Conservation (phyloP, 306 rosid species). For the Canavalia ensiformis region DNA sequence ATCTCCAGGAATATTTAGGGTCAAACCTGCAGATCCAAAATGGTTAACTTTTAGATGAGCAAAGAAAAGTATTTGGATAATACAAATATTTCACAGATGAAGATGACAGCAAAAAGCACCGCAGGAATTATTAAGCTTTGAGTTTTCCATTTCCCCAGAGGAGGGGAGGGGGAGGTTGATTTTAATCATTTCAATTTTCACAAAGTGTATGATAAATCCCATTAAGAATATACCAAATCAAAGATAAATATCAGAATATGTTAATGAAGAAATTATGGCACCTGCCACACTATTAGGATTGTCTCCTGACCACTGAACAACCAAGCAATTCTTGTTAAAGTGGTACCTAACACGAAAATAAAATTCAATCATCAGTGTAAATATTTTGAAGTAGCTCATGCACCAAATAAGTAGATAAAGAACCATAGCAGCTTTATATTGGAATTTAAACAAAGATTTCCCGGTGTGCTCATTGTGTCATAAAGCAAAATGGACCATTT, state of each 20-base stretch:
- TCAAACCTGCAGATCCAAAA: constrained; percentile 78
- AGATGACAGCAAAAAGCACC: constrained; percentile 19
- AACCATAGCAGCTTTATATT: constrained; percentile 15
- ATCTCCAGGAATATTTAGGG: constrained; percentile 93
- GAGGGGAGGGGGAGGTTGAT: background rate
- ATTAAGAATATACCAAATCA: background rate
- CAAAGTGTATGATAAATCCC: constrained; percentile 9
- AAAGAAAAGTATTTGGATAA: background rate
- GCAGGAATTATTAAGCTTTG: background rate
- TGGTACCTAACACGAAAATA: constrained; percentile 59
- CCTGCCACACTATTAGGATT: constrained; percentile 99
- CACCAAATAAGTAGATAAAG: constrained; percentile 2
- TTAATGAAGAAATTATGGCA: constrained; percentile 48
- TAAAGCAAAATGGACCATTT: constrained; percentile 15
- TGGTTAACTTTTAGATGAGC: background rate
- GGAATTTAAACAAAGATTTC: constrained; percentile 4
- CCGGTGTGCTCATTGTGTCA: background rate
- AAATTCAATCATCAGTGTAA: constrained; percentile 30
- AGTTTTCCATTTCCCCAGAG: background rate
- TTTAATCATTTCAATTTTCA: constrained; percentile 14
- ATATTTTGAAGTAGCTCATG: constrained; percentile 15
- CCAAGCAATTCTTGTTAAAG: constrained; percentile 81
- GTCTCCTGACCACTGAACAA: constrained; percentile 97
- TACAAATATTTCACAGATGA: background rate
- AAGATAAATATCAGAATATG: constrained; percentile 21